phyloP scores from a whole-genome alignment of 441 rosid genomes.

The Erodium moschatum region DNA sequence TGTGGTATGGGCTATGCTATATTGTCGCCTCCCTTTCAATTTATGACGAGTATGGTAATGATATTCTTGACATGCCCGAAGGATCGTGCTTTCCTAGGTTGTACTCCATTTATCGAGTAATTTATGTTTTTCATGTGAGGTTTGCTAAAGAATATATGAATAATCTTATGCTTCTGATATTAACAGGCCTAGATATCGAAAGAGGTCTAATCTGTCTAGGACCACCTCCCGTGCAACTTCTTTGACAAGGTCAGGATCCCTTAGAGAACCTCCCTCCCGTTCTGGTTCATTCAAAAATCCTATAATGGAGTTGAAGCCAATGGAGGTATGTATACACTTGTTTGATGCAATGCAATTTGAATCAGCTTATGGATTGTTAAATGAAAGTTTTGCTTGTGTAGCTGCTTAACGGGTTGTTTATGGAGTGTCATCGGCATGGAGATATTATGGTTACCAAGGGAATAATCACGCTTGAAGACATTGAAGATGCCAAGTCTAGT shows the following conservation, averaged over 20 bases:
- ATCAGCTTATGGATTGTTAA: background rate
- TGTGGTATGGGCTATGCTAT: slow-evolving; percentile 23
- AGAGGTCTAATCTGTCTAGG: slow-evolving; percentile 5
- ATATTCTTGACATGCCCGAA: slow-evolving; percentile 26
- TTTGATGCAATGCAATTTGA: background rate
- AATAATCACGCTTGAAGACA: slow-evolving; percentile 19
- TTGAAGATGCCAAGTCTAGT: slow-evolving; percentile 20
- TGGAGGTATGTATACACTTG: slow-evolving; percentile 19
- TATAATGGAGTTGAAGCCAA: slow-evolving; percentile 16
- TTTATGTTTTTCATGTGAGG: background rate
- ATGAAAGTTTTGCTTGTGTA: background rate
- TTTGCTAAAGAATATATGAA: background rate
- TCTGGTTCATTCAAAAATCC: slow-evolving; percentile 12
- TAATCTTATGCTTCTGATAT: slow-evolving; percentile 4
- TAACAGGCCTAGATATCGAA: slow-evolving; percentile 16
- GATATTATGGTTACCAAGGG: slow-evolving; percentile 19
- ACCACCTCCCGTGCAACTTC: slow-evolving; percentile 14
- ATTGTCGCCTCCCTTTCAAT: slow-evolving; percentile 21
- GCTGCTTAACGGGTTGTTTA: slow-evolving; percentile 19
- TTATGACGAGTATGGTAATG: slow-evolving; percentile 26
- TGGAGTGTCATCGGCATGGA: slow-evolving; percentile 19
- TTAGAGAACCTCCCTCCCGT: slow-evolving; percentile 17
- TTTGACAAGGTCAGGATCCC: slow-evolving; percentile 11
- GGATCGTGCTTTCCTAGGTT: slow-evolving; percentile 28
- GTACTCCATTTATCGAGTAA: background rate